A percentile compares a stretch with the other conserved stretches of the same genome.
Evolutionary conservation across 2,329 filamentous ascomycete genomes (phyloP).

Genomic region (Colletotrichum liriopes): DNA sequence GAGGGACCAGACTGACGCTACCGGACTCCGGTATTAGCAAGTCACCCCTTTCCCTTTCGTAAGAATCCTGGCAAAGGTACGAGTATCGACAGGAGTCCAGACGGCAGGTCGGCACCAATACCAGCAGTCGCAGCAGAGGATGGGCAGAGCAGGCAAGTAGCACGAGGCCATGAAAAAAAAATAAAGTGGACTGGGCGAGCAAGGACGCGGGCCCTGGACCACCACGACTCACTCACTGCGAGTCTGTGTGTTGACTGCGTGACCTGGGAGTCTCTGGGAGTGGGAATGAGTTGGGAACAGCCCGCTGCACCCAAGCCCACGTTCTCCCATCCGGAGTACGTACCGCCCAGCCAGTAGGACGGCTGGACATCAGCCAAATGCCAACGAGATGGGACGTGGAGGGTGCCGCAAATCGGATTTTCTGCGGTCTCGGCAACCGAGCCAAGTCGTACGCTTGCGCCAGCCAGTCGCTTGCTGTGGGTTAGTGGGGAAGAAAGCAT

Average conservation of each 20-base stretch:
- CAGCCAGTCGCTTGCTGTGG: slow-evolving; percentile 31
- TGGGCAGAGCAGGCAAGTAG: neutral
- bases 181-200: slow-evolving; percentile 7
- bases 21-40: slow-evolving; percentile 7
- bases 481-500: slow-evolving; percentile 15
- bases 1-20: slow-evolving; percentile 17
- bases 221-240: neutral
- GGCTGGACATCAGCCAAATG: slow-evolving; percentile 7
- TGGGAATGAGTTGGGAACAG: neutral
- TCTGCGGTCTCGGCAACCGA: slow-evolving; percentile 39
- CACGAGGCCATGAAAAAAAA: neutral
- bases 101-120: slow-evolving; percentile 8
- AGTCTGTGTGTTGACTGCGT: neutral
- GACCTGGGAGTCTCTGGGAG: neutral
- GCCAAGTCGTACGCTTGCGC: slow-evolving; percentile 21
- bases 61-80: slow-evolving; percentile 1
- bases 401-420: slow-evolving; percentile 22
- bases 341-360: slow-evolving; percentile 3
- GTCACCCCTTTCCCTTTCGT: neutral
- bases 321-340: neutral
- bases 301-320: neutral
- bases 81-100: neutral
- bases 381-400: slow-evolving; percentile 18
- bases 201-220: neutral
- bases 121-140: neutral